Percentiles rank a stretch among this genome's conserved stretches.
phyloP scores from a whole-genome alignment of 2,329 filamentous ascomycete genomes.

The Trichoderma atrobrunneum region DNA sequence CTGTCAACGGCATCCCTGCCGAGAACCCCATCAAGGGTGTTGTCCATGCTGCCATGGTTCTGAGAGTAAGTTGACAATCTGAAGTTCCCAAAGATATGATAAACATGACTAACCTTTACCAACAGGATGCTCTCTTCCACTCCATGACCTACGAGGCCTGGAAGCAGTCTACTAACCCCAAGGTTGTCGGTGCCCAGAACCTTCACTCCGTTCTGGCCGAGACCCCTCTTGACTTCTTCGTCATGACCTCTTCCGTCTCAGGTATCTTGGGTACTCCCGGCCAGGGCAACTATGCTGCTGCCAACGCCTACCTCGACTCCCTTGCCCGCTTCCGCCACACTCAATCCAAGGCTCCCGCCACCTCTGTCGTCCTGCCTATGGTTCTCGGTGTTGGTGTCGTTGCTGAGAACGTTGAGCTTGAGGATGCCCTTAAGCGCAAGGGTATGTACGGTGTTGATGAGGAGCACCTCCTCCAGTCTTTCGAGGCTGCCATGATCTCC shows the following conservation, averaged over 20 bases:
- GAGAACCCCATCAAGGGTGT: conserved; percentile 28
- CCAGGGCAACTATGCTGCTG: conserved; percentile 34
- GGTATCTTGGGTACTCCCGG: conserved; percentile 33
- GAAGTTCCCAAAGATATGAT: neutral
- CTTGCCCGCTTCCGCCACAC: conserved; percentile 31
- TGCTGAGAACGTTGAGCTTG: conserved; percentile 35
- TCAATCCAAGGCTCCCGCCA: conserved; percentile 26
- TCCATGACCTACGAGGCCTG: conserved; percentile 27
- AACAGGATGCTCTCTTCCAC: conserved; percentile 28
- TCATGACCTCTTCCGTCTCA: conserved; percentile 26
- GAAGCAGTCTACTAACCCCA: conserved; percentile 27
- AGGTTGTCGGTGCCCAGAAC: conserved; percentile 27
- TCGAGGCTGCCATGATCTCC: conserved; percentile 23
- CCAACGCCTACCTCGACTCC: conserved; percentile 32
- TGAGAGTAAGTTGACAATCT: conserved; percentile 4
- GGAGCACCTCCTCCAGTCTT: conserved; percentile 29
- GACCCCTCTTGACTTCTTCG: conserved; percentile 33
- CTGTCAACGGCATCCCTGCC: conserved; percentile 24
- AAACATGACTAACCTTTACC: neutral
- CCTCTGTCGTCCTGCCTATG: conserved; percentile 32
- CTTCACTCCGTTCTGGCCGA: conserved; percentile 28
- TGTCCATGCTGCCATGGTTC: conserved; percentile 36
- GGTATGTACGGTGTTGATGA: conserved; percentile 36
- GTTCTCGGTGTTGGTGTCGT: conserved; percentile 37
- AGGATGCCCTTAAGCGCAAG: conserved; percentile 33